Evolutionary conservation across 2,329 filamentous ascomycete species (phyloP).

Genomic region (Meredithiella fracta): DNA sequence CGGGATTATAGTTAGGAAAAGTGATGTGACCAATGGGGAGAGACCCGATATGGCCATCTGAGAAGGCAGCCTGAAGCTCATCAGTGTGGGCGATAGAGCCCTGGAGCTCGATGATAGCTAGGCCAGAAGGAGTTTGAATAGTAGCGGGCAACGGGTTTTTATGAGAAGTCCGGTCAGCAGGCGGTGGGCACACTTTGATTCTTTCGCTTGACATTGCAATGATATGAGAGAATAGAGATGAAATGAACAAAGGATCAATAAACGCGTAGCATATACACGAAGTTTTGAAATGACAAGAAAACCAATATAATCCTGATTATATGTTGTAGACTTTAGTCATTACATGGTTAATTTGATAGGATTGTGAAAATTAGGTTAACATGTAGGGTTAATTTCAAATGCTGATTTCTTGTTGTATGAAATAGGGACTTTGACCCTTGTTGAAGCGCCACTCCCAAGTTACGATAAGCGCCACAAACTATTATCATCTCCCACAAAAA

Average conservation of each 20-base stretch:
- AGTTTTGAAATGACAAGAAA: too few relatives aligned
- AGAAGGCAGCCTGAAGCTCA: slow-evolving; percentile 32
- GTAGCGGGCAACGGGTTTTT: slow-evolving; percentile 55
- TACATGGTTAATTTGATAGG: too few relatives aligned
- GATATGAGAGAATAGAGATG: not conserved
- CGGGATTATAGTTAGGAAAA: slow-evolving; percentile 57
- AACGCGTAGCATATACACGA: too few relatives aligned
- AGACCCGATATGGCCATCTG: slow-evolving; percentile 10
- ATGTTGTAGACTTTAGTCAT: too few relatives aligned
- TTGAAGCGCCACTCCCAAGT: not conserved
- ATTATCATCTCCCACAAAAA: slow-evolving; percentile 1
- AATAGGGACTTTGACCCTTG: too few relatives aligned
- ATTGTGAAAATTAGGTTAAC: too few relatives aligned
- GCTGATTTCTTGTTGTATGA: too few relatives aligned
- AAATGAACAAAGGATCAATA: not conserved
- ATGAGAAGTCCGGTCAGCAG: slow-evolving; percentile 14
- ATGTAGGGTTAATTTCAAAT: too few relatives aligned
- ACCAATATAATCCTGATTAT: too few relatives aligned
- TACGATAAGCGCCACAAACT: slow-evolving; percentile 9
- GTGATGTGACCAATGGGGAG: slow-evolving; percentile 54
- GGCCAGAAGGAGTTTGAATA: slow-evolving; percentile 73
- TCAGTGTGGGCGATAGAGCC: slow-evolving; percentile 53
- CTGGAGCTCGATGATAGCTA: slow-evolving; percentile 84
- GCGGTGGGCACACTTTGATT: slow-evolving; percentile 27
- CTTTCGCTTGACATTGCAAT: not conserved